phyloP scores from a whole-genome alignment of 1,284 basidiomycete species.

The Anthracocystis setariae region DNA sequence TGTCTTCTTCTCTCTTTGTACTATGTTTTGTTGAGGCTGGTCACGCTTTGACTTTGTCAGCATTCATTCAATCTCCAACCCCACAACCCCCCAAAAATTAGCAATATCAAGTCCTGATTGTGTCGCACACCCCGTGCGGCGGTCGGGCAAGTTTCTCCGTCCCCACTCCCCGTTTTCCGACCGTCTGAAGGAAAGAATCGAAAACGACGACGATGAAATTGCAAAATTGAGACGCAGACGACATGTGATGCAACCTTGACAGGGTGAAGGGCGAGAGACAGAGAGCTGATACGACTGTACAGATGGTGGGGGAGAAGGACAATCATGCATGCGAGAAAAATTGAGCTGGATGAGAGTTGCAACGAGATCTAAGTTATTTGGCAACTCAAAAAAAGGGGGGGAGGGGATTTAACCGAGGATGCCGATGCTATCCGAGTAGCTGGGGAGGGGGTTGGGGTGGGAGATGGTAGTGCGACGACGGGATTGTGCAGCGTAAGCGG shows the following conservation, averaged over 20 bases:
- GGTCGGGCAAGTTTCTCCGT: slow-evolving; percentile 14
- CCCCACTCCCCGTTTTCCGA: neutral
- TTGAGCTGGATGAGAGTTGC: neutral
- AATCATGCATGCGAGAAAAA: slow-evolving; percentile 8
- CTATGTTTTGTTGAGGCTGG: slow-evolving; percentile 14
- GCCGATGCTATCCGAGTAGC: slow-evolving; percentile 45
- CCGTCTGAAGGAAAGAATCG: neutral
- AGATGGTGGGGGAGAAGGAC: neutral
- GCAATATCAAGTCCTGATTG: slow-evolving; percentile 25
- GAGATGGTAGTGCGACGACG: slow-evolving; percentile 30
- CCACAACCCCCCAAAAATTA: slow-evolving; percentile 30
- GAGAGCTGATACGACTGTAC: neutral
- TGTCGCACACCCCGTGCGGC: slow-evolving; percentile 5
- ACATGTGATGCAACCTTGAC: neutral
- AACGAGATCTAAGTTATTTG: neutral
- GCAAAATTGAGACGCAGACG: slow-evolving; percentile 1
- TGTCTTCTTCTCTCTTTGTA: slow-evolving; percentile 19
- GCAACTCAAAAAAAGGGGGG: neutral
- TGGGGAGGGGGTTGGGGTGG: slow-evolving; percentile 20
- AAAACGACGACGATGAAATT: neutral
- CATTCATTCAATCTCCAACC: slow-evolving; percentile 7
- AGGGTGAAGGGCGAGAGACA: neutral
- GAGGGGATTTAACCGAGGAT: slow-evolving; percentile 27
- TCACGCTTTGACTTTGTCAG: slow-evolving; percentile 9
- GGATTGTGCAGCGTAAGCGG: slow-evolving; percentile 25